Percentiles rank a stretch among this genome's conserved stretches.
These are phyloP conservation scores for Crithidia fasciculata DNA, from an alignment of 208 protist species.

Conservation along the genomic window DNA sequence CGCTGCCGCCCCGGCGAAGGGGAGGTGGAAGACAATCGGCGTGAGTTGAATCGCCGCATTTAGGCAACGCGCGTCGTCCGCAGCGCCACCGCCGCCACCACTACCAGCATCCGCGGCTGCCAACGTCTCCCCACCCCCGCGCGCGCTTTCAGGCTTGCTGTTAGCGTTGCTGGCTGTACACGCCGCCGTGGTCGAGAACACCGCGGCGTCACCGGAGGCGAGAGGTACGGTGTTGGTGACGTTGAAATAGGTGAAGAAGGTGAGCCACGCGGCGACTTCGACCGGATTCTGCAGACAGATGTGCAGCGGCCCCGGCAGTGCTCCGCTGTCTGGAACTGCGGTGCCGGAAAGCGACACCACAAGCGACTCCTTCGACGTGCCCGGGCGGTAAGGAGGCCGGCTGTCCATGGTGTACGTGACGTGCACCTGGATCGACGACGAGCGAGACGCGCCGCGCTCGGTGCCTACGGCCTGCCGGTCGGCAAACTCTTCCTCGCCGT, in stretches of 20 bases:
- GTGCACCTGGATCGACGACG: slow-evolving; percentile 33
- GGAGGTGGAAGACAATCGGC: slow-evolving; percentile 44
- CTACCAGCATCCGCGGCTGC: not conserved
- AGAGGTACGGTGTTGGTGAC: slow-evolving; percentile 34
- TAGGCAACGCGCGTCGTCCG: slow-evolving; percentile 23
- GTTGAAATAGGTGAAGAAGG: slow-evolving; percentile 50
- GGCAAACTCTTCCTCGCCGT: not conserved
- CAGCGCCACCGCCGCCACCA: not conserved
- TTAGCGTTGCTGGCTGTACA: not conserved
- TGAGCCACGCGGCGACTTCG: slow-evolving; percentile 55
- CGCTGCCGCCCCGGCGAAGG: slow-evolving; percentile 36
- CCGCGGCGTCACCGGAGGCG: not conserved
- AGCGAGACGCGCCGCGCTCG: not conserved
- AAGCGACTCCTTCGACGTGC: slow-evolving; percentile 45
- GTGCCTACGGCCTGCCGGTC: not conserved
- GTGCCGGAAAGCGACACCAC: slow-evolving; percentile 43
- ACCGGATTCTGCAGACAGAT: slow-evolving; percentile 13
- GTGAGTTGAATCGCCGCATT: slow-evolving; percentile 36
- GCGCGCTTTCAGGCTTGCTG: not conserved
- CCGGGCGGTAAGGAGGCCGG: slow-evolving; percentile 46
- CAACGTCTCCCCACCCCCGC: not conserved
- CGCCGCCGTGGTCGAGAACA: not conserved
- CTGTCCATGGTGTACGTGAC: slow-evolving; percentile 64
- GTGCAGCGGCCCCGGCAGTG: slow-evolving; percentile 23
- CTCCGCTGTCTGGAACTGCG: slow-evolving; percentile 18